These are phyloP conservation scores for Torrubiella hemipterigena DNA, from an alignment of 2,329 filamentous ascomycete species.

Conservation along the genomic window DNA sequence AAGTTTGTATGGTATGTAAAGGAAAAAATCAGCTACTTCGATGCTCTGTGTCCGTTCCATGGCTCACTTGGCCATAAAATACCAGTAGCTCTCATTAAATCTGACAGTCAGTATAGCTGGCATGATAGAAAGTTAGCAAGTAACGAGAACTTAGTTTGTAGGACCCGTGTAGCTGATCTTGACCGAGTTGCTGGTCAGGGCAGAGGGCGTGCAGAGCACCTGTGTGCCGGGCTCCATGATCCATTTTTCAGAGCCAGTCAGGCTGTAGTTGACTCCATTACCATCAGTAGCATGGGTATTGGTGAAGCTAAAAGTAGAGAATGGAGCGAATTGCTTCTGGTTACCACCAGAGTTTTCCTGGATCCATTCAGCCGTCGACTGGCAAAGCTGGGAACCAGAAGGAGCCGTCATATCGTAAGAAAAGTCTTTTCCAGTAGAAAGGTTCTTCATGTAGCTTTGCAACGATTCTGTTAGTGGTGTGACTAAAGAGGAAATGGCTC, in stretches of 20 bases:
- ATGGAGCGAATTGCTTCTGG: neutral
- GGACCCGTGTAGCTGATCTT: no score
- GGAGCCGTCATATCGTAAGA: neutral
- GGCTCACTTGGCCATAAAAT: no score
- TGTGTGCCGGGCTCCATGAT: neutral
- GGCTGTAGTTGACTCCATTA: neutral
- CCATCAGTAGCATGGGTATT: neutral
- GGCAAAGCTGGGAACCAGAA: neutral
- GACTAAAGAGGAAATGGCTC: no score
- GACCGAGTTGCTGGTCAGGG: no score
- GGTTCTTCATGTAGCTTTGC: slow-evolving; percentile 1
- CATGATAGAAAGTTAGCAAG: no score
- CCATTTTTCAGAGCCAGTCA: neutral
- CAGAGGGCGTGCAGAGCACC: neutral
- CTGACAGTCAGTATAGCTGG: no score
- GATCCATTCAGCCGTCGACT: neutral
- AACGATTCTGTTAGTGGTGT: no score
- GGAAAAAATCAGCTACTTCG: no score
- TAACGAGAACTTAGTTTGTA: no score
- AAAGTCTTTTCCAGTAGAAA: neutral
- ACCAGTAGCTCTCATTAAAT: no score
- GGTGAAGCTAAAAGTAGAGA: neutral
- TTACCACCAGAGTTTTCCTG: slow-evolving; percentile 1
- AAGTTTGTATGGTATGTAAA: no score
- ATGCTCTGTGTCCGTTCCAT: no score